Percentiles rank a stretch among this genome's conserved stretches.
Conservation (phyloP, 345 rosid genomes). For the Camelina sativa region DNA sequence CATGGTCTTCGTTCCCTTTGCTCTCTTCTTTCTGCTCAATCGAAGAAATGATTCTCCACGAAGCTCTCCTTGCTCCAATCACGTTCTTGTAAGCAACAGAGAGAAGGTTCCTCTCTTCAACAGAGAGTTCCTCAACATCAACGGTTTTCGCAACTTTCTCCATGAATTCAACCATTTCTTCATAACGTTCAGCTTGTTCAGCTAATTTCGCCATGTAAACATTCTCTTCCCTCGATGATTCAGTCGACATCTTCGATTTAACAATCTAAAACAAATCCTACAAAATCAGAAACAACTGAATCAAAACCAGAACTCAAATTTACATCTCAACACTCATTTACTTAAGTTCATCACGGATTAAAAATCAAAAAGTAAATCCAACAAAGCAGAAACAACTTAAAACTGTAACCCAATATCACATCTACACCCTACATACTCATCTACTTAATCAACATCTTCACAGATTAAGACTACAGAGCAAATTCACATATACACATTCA, state of each 20-base stretch:
- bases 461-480: too few relatives aligned
- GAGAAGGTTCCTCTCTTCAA: conserved; percentile 95
- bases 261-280: conserved; percentile 37
- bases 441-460: too few relatives aligned
- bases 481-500: too few relatives aligned
- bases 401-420: too few relatives aligned
- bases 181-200: conserved; percentile 97
- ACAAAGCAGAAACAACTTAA: too few relatives aligned
- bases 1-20: conserved; percentile 92
- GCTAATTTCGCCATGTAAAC: conserved; percentile 97
- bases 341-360: too few relatives aligned
- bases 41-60: conserved; percentile 98
- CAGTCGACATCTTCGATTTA: conserved; percentile 66
- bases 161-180: conserved; percentile 99
- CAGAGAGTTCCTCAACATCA: conserved; percentile 81
- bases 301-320: neutral
- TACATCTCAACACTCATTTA: too few relatives aligned
- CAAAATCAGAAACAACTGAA: conserved; percentile 3
- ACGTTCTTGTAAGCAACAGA: conserved; percentile 99
- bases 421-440: too few relatives aligned
- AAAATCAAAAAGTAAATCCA: too few relatives aligned
- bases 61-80: conserved; percentile 96
- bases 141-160: conserved; percentile 91
- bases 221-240: conserved; percentile 75
- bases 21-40: conserved; percentile 99